A percentile compares a stretch with the other conserved stretches of the same genome.
Evolutionary conservation across 2,329 filamentous ascomycete species (phyloP).

Genomic region (Leptographium flavum): DNA sequence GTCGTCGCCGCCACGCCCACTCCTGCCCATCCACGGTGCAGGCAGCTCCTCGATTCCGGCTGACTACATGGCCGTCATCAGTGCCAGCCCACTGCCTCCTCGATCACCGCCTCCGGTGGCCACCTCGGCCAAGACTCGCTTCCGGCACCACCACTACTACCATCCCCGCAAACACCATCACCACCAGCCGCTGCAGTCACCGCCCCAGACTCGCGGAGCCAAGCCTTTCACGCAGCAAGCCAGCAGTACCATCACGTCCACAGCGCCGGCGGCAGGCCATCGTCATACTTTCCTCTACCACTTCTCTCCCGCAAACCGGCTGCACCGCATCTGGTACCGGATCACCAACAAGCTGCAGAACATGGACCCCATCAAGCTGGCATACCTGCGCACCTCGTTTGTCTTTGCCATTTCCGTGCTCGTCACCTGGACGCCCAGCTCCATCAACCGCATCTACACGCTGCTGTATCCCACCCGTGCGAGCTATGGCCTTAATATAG

Average conservation of each 20-base stretch:
- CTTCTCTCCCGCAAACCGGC: neutral
- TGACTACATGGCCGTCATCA: slow-evolving; percentile 4
- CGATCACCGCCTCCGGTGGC: neutral
- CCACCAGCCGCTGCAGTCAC: neutral
- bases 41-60: neutral
- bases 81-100: neutral
- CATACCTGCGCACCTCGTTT: slow-evolving; percentile 46
- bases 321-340: slow-evolving; percentile 10
- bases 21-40: slow-evolving; percentile 2
- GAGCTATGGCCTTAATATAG: slow-evolving; percentile 53
- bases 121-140: neutral
- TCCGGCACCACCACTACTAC: neutral
- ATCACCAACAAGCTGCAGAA: slow-evolving; percentile 21
- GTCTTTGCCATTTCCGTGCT: slow-evolving; percentile 46
- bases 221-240: neutral
- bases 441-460: slow-evolving; percentile 60
- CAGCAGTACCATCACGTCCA: neutral
- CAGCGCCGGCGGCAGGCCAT: neutral
- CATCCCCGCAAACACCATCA: neutral
- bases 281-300: neutral
- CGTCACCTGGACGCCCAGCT: slow-evolving; percentile 51
- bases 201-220: neutral
- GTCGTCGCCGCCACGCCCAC: neutral
- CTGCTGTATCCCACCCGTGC: slow-evolving; percentile 38
- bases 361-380: slow-evolving; percentile 44